A percentile compares a stretch with the other conserved stretches of the same genome.
Conservation (phyloP, 805 yeast species). For the Kluyveromyces dobzhanskii region DNA sequence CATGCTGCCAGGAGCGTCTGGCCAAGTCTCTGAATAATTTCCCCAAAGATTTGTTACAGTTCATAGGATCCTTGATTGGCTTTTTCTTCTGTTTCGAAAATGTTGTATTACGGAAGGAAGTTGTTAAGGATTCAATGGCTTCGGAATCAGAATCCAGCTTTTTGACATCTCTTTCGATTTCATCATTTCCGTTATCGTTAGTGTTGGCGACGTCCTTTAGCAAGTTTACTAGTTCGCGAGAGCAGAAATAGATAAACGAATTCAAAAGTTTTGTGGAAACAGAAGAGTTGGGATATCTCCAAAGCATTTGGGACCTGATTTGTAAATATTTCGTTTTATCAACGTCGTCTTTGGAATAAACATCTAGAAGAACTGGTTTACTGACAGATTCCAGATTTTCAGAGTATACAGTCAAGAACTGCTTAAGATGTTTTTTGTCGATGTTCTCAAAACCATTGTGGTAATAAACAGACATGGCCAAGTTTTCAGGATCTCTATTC, state of each 20-base stretch:
- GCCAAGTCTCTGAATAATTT: slow-evolving; percentile 80
- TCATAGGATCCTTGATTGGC: slow-evolving; percentile 21
- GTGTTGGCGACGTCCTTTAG: slow-evolving; percentile 32
- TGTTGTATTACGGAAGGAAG: slow-evolving; percentile 19
- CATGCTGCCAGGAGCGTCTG: slow-evolving; percentile 86
- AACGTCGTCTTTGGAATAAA: slow-evolving; percentile 60
- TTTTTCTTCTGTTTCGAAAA: slow-evolving; percentile 25
- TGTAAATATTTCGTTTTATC: slow-evolving; percentile 64
- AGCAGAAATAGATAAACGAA: slow-evolving; percentile 62
- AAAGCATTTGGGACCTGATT: slow-evolving; percentile 77
- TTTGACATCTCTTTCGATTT: slow-evolving; percentile 14
- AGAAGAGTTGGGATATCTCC: slow-evolving; percentile 76
- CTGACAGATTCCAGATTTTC: slow-evolving; percentile 34
- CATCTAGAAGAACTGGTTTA: slow-evolving; percentile 49
- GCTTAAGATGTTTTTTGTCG: slow-evolving; percentile 47
- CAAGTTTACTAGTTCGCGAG: slow-evolving; percentile 43
- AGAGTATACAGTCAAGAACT: slow-evolving; percentile 60
- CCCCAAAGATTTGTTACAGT: slow-evolving; percentile 41
- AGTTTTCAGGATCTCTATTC: slow-evolving; percentile 54
- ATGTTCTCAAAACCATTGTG: slow-evolving; percentile 64
- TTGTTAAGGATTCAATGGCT: slow-evolving; percentile 9
- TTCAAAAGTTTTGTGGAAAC: slow-evolving; percentile 72
- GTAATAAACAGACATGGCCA: slow-evolving; percentile 74
- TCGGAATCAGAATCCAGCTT: slow-evolving; percentile 9
- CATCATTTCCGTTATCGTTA: slow-evolving; percentile 6